Conservation (phyloP, 108 stramenopile species). For the Nitzschia palea region DNA sequence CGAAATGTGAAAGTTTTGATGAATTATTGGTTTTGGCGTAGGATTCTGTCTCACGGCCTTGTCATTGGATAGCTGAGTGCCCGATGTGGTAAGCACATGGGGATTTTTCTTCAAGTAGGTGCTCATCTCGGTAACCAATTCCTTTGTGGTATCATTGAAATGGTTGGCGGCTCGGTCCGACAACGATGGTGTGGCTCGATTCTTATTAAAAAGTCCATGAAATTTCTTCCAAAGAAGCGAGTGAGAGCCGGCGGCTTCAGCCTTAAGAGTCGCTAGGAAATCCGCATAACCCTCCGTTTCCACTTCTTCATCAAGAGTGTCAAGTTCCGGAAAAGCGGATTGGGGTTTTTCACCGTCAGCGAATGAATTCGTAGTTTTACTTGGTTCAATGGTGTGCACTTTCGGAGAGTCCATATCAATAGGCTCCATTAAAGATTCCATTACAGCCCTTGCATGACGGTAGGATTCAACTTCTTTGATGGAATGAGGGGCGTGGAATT, state of each 20-base stretch:
- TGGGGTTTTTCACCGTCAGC: too few species aligned
- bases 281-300: slow-evolving; percentile 32
- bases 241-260: slow-evolving; percentile 36
- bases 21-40: background rate
- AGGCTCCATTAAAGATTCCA: background rate
- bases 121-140: slow-evolving; percentile 37
- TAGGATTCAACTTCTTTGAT: background rate
- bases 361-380: background rate
- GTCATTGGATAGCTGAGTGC: slow-evolving; percentile 49
- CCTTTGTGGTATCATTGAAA: slow-evolving; percentile 47
- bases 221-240: slow-evolving; percentile 38
- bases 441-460: background rate
- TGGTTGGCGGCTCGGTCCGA: background rate
- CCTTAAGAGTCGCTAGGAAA: slow-evolving; percentile 30
- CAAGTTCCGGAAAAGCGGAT: too few species aligned
- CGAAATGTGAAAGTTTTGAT: background rate
- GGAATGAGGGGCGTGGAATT: too few species aligned
- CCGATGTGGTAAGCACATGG: slow-evolving; percentile 22
- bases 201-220: slow-evolving; percentile 17
- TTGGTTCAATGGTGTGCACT: background rate
- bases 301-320: slow-evolving; percentile 1
- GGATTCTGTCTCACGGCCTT: slow-evolving; percentile 16
- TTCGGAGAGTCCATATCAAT: slow-evolving; percentile 7
- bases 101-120: slow-evolving; percentile 25
- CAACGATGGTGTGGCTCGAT: background rate